phyloP scores from a whole-genome alignment of 192 early-diverging fungal genomes.

The Chytriomyces sp. region DNA sequence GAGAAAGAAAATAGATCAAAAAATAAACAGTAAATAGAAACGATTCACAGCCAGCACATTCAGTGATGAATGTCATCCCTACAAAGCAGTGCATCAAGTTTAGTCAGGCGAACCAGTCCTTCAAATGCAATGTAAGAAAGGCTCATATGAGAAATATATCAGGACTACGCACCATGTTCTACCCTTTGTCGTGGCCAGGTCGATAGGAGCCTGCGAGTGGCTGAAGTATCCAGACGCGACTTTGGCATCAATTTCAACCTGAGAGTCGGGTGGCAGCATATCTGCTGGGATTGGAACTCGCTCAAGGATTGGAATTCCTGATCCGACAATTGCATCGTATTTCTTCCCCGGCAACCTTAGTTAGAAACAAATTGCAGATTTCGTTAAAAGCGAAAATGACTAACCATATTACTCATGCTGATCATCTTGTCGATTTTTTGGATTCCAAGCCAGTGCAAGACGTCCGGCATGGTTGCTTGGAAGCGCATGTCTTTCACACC shows the following conservation, averaged over 20 bases:
- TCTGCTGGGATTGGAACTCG: slow-evolving; percentile 89
- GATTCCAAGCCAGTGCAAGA: slow-evolving; percentile 94
- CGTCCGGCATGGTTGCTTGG: slow-evolving; percentile 96
- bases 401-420: slow-evolving; percentile 55
- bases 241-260: slow-evolving; percentile 97
- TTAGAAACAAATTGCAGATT: slow-evolving; percentile 36
- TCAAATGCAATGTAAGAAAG: neutral
- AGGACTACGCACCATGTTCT: slow-evolving; percentile 31
- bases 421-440: slow-evolving; percentile 93
- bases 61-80: slow-evolving; percentile 37
- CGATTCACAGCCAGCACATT: neutral
- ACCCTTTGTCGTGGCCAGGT: slow-evolving; percentile 75
- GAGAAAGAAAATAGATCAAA: neutral
- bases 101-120: neutral
- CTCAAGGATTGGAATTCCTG: slow-evolving; percentile 87
- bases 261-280: slow-evolving; percentile 84
- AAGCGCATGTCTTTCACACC: slow-evolving; percentile 96
- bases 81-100: neutral
- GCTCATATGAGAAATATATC: neutral
- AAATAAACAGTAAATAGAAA: neutral
- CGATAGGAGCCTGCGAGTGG: slow-evolving; percentile 57
- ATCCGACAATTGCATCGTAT: slow-evolving; percentile 87
- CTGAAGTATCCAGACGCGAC: slow-evolving; percentile 96
- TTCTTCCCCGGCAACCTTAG: slow-evolving; percentile 55
- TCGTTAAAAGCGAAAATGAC: neutral